Conservation (phyloP, 148 eudicot species). For the Spergularia bocconei region DNA sequence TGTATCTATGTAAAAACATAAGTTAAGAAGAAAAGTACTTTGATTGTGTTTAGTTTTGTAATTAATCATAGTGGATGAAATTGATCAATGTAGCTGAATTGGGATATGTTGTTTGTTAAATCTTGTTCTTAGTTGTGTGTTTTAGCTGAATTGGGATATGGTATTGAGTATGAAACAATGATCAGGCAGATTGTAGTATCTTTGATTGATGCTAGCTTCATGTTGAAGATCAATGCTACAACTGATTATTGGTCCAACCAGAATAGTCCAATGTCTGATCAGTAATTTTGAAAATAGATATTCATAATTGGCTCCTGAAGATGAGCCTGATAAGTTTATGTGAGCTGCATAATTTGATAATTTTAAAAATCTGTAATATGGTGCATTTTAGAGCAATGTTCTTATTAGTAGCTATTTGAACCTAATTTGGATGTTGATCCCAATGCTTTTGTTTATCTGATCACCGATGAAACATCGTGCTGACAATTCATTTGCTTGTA, state of each 20-base stretch:
- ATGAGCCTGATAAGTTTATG: no score
- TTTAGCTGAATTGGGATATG: slow-evolving; percentile 15
- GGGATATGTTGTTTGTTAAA: slow-evolving; percentile 13
- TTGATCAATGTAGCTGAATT: slow-evolving; percentile 16
- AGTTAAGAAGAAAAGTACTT: neutral
- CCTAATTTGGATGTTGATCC: neutral
- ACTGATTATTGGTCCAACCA: neutral
- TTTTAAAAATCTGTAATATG: no score
- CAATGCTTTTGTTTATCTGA: no score
- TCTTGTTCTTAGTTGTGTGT: no score
- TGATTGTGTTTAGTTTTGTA: neutral
- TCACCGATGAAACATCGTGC: no score
- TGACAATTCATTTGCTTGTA: no score
- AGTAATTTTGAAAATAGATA: slow-evolving; percentile 4
- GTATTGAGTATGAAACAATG: slow-evolving; percentile 14
- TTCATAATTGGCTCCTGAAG: neutral
- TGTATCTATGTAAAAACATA: neutral
- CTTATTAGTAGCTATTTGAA: slow-evolving; percentile 1
- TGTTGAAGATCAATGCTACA: slow-evolving; percentile 13
- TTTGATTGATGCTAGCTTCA: slow-evolving; percentile 11
- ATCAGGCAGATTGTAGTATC: slow-evolving; percentile 12
- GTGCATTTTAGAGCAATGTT: slow-evolving; percentile 6
- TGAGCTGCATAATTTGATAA: no score
- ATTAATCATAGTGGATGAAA: slow-evolving; percentile 2
- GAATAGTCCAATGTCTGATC: neutral